Base-by-base conservation (phyloP, 345 rosid species). In the Turnera subulata region DNA sequence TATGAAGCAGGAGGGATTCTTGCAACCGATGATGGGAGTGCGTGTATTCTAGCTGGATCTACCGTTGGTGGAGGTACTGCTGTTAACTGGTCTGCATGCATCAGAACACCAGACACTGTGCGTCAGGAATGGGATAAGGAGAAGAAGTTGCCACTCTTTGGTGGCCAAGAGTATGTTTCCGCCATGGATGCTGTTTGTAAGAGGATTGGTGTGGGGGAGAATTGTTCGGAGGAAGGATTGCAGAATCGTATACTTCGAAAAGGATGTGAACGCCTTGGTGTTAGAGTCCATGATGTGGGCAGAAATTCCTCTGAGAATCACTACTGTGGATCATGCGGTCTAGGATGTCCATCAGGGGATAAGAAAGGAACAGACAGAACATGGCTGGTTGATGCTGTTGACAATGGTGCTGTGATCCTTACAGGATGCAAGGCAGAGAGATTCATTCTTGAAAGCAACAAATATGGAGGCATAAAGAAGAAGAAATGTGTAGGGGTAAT, bases 1-100 rank as follows among this genome's bases (percentile, higher is more conserved):
- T 92, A 86, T 17, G 97, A 92, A 63, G 44, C 73, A 0, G 97
- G 97, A 18, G 97, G 94, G 11, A 48, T 82, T 12, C 72, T 84
- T 9, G 24, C 91, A 6, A 71, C 66, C 10, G 21, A 50, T n/a
- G 77, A 76, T 11, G 88, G 71, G 16, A 73, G 70, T 7, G 0
- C 78, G 0, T 14, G 70, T 69, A 25, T 86, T 0, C 17, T 86
- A 23, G 97, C 98, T 16, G 98, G 95, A 44, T 73, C 97, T 18
- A 77, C 84, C 0, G 86, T 92, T 8, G 98, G 98, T 0, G 98
- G 98, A 11, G 98, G 96, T 11, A 86, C 98, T 1, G 88, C 88
- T 46, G 58, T 92, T 45, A 92, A 92, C 49, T 92, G 97, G 97
- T 92, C 97, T 3, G 98, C 91, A 0, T 82, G 84, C 61, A 80